phyloP scores from a whole-genome alignment of 371 early-diverging fungal species.

The Mortierella sp. region DNA sequence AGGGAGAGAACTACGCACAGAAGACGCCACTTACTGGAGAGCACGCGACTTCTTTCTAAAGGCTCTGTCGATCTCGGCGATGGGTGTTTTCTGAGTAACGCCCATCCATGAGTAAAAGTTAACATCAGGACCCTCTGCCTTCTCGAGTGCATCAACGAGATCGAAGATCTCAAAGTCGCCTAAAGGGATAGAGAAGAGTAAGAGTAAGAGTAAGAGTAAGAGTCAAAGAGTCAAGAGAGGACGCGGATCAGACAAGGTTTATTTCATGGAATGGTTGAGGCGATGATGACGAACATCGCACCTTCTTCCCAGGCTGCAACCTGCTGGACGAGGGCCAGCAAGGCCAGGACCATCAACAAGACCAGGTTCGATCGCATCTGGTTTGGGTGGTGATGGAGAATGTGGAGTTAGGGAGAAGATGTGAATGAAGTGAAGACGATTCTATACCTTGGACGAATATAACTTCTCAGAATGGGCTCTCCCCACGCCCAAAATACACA shows the following conservation, averaged over 20 bases:
- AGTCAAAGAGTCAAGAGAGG: background rate
- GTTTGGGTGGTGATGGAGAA: background rate
- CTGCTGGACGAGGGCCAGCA: constrained; percentile 45
- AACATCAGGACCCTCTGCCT: constrained; percentile 70
- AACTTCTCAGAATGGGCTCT: too few relatives aligned
- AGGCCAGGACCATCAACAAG: constrained; percentile 48
- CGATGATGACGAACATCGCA: constrained; percentile 4
- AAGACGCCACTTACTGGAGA: constrained; percentile 91
- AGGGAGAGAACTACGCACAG: too few relatives aligned
- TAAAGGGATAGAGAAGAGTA: constrained; percentile 9
- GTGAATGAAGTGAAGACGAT: background rate
- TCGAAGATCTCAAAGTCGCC: constrained; percentile 89
- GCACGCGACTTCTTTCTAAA: constrained; percentile 92
- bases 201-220: background rate
- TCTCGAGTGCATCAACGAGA: constrained; percentile 81
- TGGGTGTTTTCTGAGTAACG: constrained; percentile 73
- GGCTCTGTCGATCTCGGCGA: constrained; percentile 82
- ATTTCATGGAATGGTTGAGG: too few relatives aligned
- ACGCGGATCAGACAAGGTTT: too few relatives aligned
- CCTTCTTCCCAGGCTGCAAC: constrained; percentile 56
- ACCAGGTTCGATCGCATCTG: constrained; percentile 52
- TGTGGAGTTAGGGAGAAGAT: constrained; percentile 4
- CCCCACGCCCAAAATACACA: too few relatives aligned
- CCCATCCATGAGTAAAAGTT: constrained; percentile 72
- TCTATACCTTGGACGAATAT: too few relatives aligned